A percentile compares a stretch with the other conserved stretches of the same genome.
These are phyloP conservation scores for Eustoma russellianum DNA, from an alignment of 257 asterid genomes.

Conservation along the genomic window DNA sequence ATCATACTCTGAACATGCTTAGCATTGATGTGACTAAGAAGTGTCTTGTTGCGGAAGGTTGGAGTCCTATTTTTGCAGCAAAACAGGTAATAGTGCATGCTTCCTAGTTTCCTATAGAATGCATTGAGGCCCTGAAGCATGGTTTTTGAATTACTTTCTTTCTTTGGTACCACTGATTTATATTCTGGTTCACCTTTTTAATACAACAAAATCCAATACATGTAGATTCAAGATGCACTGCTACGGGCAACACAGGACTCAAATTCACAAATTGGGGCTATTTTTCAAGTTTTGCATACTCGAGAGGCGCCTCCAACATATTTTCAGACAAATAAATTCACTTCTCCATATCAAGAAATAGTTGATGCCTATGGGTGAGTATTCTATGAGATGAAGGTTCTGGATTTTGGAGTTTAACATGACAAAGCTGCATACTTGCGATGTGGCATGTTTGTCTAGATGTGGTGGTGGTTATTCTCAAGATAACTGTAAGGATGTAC, in stretches of 20 bases:
- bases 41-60: slow-evolving; percentile 99
- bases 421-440: no score
- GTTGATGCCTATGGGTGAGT: slow-evolving; percentile 99
- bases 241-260: slow-evolving; percentile 70
- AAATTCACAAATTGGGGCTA: slow-evolving; percentile 91
- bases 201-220: slow-evolving; percentile 5
- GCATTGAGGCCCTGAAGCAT: background rate
- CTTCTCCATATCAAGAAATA: slow-evolving; percentile 84
- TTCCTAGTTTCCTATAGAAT: slow-evolving; percentile 2
- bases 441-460: no score
- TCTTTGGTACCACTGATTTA: background rate
- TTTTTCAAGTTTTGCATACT: slow-evolving; percentile 73
- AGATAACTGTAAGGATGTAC: no score
- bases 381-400: background rate
- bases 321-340: slow-evolving; percentile 82
- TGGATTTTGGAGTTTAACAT: no score
- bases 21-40: slow-evolving; percentile 94
- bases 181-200: background rate
- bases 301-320: slow-evolving; percentile 96
- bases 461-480: no score
- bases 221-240: slow-evolving; percentile 81
- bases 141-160: background rate
- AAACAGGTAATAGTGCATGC: slow-evolving; percentile 46
- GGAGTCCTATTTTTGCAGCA: slow-evolving; percentile 96
- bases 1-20: slow-evolving; percentile 96